Percentiles rank a stretch among this genome's conserved stretches.
phyloP scores from a whole-genome alignment of 768 basidiomycete genomes.

The Xerocomellus intermedius region DNA sequence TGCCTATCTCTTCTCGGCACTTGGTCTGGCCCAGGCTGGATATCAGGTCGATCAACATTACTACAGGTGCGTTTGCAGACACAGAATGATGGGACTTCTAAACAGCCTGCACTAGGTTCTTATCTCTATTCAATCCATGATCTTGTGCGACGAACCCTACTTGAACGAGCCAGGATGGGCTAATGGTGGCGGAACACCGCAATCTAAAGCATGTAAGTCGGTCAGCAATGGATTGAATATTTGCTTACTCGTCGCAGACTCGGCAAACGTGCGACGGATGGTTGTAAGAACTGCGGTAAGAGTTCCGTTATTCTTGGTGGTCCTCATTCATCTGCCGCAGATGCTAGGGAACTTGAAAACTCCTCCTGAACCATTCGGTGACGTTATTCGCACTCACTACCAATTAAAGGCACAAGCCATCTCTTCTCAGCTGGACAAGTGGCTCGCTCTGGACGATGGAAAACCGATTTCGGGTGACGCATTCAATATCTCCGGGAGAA shows the following conservation, averaged over 20 bases:
- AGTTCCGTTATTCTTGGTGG: neutral
- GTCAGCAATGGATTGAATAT: neutral
- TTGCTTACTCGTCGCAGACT: constrained; percentile 50
- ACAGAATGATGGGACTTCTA: neutral
- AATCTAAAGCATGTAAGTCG: constrained; percentile 71
- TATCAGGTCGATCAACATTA: constrained; percentile 84
- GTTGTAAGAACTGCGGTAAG: constrained; percentile 82
- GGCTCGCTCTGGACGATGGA: constrained; percentile 77
- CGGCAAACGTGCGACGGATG: constrained; percentile 92
- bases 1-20: constrained; percentile 90
- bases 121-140: constrained; percentile 96
- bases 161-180: constrained; percentile 93
- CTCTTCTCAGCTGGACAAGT: constrained; percentile 70
- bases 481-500: constrained; percentile 38
- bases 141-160: constrained; percentile 89
- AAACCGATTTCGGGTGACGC: constrained; percentile 55
- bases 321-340: constrained; percentile 36
- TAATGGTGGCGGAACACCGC: constrained; percentile 63
- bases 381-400: constrained; percentile 90
- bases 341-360: constrained; percentile 83
- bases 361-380: constrained; percentile 82
- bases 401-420: constrained; percentile 77
- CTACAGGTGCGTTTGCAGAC: constrained; percentile 57
- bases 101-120: constrained; percentile 49
- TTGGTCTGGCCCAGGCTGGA: constrained; percentile 93